Percentiles rank a stretch among this genome's conserved stretches.
Conservation (phyloP, 345 rosid genomes). For the Excoecaria cochinchinensis region DNA sequence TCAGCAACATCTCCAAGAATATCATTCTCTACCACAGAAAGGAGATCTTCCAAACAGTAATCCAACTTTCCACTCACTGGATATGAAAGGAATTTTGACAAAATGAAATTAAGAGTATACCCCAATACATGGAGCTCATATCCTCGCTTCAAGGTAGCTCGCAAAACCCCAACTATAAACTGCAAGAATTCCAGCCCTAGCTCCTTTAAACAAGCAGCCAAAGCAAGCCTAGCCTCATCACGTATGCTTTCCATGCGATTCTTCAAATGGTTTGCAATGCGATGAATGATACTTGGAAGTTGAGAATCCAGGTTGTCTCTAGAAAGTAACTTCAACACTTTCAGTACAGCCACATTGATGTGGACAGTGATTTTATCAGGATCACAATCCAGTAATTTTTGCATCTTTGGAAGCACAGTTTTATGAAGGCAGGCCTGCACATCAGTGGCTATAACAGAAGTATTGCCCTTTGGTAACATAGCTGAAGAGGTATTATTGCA, state of each 20-base stretch:
- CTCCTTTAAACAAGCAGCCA: conserved; percentile 85
- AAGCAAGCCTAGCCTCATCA: conserved; percentile 78
- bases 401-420: conserved; percentile 65
- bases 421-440: conserved; percentile 60
- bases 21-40: conserved; percentile 63
- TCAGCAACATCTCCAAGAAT: conserved; percentile 92
- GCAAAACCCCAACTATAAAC: conserved; percentile 55
- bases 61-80: conserved; percentile 60
- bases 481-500: conserved; percentile 19
- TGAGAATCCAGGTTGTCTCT: conserved; percentile 70
- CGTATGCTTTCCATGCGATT: conserved; percentile 62
- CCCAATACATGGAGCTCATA: conserved; percentile 90
- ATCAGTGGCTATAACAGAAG: conserved; percentile 33
- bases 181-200: conserved; percentile 83
- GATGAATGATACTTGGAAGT: conserved; percentile 72
- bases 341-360: conserved; percentile 65
- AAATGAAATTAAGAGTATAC: conserved; percentile 60
- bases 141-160: conserved; percentile 72
- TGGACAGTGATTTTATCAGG: conserved; percentile 65
- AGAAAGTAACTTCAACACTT: conserved; percentile 86
- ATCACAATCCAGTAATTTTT: conserved; percentile 57
- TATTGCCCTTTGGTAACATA: conserved; percentile 15
- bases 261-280: conserved; percentile 66
- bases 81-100: conserved; percentile 48
- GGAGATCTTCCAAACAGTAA: conserved; percentile 78